Evolutionary conservation across 2,329 filamentous ascomycete genomes (phyloP).

Genomic region (Fusarium anthophilum): DNA sequence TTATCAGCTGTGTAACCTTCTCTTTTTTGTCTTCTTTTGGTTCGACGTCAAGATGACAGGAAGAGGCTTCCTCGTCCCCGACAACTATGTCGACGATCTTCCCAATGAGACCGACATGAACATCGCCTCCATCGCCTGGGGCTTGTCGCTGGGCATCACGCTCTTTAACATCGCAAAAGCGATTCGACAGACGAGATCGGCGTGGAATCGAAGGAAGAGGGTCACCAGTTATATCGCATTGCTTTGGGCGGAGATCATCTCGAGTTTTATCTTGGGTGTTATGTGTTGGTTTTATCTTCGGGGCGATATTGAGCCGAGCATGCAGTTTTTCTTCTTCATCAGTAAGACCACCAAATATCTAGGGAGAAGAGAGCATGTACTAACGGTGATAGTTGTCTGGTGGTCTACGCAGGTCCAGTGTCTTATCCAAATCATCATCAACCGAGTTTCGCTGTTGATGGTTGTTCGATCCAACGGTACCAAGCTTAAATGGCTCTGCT

Average conservation of each 20-base stretch:
- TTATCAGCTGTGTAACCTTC: no score
- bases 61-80: conserved; percentile 36
- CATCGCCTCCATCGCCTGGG: conserved; percentile 42
- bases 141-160: conserved; percentile 38
- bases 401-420: conserved; percentile 52
- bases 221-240: conserved; percentile 34
- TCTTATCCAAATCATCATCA: conserved; percentile 62
- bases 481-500: conserved; percentile 55
- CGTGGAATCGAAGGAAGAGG: conserved; percentile 34
- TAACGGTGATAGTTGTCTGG: conserved; percentile 40
- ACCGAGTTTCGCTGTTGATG: conserved; percentile 58
- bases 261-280: conserved; percentile 37
- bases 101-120: conserved; percentile 41
- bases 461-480: conserved; percentile 47
- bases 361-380: neutral
- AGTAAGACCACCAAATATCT: conserved; percentile 13
- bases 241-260: conserved; percentile 40
- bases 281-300: conserved; percentile 42
- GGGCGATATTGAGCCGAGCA: conserved; percentile 43
- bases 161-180: conserved; percentile 41
- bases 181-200: conserved; percentile 23
- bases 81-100: conserved; percentile 24
- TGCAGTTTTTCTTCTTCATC: conserved; percentile 42
- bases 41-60: conserved; percentile 23
- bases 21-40: no score